Percentiles rank a stretch among this genome's conserved stretches.
Conservation (phyloP, 2,329 filamentous ascomycete species). For the Colletotrichum caudatum region DNA sequence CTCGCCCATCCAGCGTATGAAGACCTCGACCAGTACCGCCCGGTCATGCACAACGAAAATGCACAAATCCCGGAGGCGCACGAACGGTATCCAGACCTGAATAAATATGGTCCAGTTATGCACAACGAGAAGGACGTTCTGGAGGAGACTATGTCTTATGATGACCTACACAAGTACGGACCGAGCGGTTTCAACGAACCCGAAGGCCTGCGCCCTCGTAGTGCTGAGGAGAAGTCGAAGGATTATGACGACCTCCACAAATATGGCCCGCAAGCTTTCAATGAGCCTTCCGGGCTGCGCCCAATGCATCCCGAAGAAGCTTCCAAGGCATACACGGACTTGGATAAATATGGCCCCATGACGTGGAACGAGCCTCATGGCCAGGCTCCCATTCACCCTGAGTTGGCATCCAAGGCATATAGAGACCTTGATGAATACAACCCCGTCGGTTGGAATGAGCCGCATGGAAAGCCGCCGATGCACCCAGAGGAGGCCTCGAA, state of each 20-base stretch:
- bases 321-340: conserved; percentile 55
- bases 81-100: conserved; percentile 41
- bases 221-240: conserved; percentile 55
- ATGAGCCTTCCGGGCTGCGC: conserved; percentile 51
- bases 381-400: conserved; percentile 27
- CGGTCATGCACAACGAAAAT: conserved; percentile 52
- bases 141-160: conserved; percentile 54
- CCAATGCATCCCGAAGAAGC: conserved; percentile 50
- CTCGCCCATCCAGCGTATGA: conserved; percentile 48
- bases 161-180: conserved; percentile 53
- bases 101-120: conserved; percentile 42
- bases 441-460: conserved; percentile 45
- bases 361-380: conserved; percentile 44
- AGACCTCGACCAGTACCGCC: conserved; percentile 52
- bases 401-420: conserved; percentile 38
- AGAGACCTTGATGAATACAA: conserved; percentile 41
- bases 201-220: conserved; percentile 48
- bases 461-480: conserved; percentile 39
- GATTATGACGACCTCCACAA: conserved; percentile 53
- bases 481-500: conserved; percentile 53
- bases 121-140: conserved; percentile 54
- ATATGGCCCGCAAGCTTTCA: conserved; percentile 51
- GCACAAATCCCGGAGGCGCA: conserved; percentile 37
- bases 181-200: conserved; percentile 54
- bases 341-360: conserved; percentile 52